Conservation (phyloP, 805 yeast genomes). For the Teunomyces cretensis region DNA sequence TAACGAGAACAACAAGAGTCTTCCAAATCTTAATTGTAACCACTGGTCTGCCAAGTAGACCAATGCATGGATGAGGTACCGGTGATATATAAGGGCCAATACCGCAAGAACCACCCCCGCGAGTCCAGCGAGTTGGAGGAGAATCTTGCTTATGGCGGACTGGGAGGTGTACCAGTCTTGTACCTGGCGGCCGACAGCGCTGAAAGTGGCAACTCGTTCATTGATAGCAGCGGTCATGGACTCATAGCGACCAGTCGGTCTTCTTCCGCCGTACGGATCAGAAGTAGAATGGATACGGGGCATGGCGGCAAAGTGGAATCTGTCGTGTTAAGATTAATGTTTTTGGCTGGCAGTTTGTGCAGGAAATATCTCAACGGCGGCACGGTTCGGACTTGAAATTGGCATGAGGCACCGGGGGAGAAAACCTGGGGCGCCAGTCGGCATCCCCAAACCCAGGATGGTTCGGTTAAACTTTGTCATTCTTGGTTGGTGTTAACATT, state of each 20-base stretch:
- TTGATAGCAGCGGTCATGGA: neutral
- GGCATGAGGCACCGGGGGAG: too few species aligned
- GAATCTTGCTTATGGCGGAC: slow-evolving; percentile 10
- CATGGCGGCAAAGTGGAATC: neutral
- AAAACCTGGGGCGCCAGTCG: too few species aligned
- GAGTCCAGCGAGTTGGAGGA: slow-evolving; percentile 15
- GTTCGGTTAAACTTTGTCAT: too few species aligned
- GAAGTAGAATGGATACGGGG: slow-evolving; percentile 2
- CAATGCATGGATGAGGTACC: slow-evolving; percentile 32
- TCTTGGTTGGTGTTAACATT: too few species aligned
- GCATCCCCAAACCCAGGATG: too few species aligned
- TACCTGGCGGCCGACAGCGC: slow-evolving; percentile 3
- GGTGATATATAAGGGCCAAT: slow-evolving; percentile 34
- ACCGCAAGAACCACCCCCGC: slow-evolving; percentile 18
- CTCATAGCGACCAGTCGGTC: neutral
- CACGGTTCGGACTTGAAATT: too few species aligned
- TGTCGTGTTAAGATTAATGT: neutral
- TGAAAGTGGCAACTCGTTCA: neutral
- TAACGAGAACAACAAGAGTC: slow-evolving; percentile 47
- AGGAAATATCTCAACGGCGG: neutral
- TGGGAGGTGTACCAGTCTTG: slow-evolving; percentile 18
- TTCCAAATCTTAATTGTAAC: slow-evolving; percentile 39
- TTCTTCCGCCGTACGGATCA: neutral
- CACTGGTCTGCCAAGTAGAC: slow-evolving; percentile 48
- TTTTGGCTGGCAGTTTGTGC: neutral